These are phyloP conservation scores for Globisporangium rhizosaccharum DNA, from an alignment of 352 stramenopile species.

Conservation along the genomic window DNA sequence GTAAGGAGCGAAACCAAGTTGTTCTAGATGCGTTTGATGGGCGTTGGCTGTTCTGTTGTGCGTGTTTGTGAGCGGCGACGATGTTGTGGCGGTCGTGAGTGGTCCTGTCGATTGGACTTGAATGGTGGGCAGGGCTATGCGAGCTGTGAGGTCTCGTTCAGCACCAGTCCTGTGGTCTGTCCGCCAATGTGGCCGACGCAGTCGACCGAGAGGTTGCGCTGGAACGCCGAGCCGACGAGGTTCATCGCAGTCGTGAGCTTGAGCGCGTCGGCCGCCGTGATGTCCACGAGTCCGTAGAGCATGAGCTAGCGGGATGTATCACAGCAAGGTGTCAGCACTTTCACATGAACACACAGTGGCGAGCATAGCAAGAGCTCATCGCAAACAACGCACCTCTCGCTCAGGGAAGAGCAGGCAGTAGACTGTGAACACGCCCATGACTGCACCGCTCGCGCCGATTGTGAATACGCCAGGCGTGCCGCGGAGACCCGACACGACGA, in stretches of 20 bases:
- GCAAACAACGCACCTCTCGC: slow-evolving; percentile 31
- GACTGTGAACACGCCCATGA: slow-evolving; percentile 74
- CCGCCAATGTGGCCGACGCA: slow-evolving; percentile 77
- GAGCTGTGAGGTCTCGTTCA: slow-evolving; percentile 36
- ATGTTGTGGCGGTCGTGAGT: background rate
- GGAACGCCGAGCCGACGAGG: slow-evolving; percentile 48
- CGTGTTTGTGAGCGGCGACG: background rate
- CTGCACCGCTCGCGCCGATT: slow-evolving; percentile 72
- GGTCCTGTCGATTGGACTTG: background rate
- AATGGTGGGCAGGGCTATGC: slow-evolving; percentile 7
- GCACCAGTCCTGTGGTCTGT: slow-evolving; percentile 41
- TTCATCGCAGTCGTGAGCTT: slow-evolving; percentile 62
- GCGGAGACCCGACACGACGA: slow-evolving; percentile 57
- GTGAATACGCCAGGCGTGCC: slow-evolving; percentile 63
- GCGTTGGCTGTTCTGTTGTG: background rate
- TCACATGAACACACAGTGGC: background rate
- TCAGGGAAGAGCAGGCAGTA: slow-evolving; percentile 75
- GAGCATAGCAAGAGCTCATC: background rate
- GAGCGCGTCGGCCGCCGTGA: slow-evolving; percentile 58
- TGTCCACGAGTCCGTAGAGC: slow-evolving; percentile 55
- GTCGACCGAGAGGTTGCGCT: slow-evolving; percentile 56
- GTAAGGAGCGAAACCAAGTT: background rate
- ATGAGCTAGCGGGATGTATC: slow-evolving; percentile 31
- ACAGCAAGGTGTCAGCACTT: too few relatives aligned
- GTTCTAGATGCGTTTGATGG: slow-evolving; percentile 1